Base-by-base conservation (phyloP, 176 grass and related monocot genomes). In the barley (Hordeum vulgare) region DNA sequence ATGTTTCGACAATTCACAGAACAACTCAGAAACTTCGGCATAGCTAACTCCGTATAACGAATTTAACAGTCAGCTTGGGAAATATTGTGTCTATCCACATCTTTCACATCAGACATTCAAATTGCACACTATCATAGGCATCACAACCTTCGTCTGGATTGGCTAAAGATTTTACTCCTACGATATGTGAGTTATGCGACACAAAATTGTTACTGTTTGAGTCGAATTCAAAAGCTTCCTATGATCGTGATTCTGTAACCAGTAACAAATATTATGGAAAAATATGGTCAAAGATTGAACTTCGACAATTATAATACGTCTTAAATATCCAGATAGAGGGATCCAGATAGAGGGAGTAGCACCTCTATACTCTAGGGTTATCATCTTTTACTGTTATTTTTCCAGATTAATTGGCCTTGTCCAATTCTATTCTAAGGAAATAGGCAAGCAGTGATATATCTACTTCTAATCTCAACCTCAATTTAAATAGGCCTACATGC, bases 401-500 rank as follows among this genome's bases (percentile, higher is more conserved):
- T 73, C 40, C 12, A 53, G 77, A 84, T 39, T 8, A 41, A 12
- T 77, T 67, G 36, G 17, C 13, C 63, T 21, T 33, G 53, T 31
- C 23, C 17, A 20, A 29, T 29, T 53, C 36, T 76, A 66, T 36
- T 51, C 24, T 20, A 11, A 21, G 23, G 8, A 13, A 77, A 67
- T 77, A 41, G 18, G 51, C 12, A 85, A 21, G 5, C 35, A 1
- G 57, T 42, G 47, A 31, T 76, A 29, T 42, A 67, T 81, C 69
- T 75, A 37, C 9, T 86, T 81, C 9, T 78, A 17, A 60, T 59
- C 49, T 24, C 54, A 78, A 42, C 5, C 80, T 86, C 9, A 42
- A 58, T 66, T 54, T 58, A 21, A 76, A 81, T 81, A 2, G 41
- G 42, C 9, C 23, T 29, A 41, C 17, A 58, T 8, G 17, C 4